Evolutionary conservation across 352 stramenopile genomes (phyloP).

Genomic region (Pythium monospermum): DNA sequence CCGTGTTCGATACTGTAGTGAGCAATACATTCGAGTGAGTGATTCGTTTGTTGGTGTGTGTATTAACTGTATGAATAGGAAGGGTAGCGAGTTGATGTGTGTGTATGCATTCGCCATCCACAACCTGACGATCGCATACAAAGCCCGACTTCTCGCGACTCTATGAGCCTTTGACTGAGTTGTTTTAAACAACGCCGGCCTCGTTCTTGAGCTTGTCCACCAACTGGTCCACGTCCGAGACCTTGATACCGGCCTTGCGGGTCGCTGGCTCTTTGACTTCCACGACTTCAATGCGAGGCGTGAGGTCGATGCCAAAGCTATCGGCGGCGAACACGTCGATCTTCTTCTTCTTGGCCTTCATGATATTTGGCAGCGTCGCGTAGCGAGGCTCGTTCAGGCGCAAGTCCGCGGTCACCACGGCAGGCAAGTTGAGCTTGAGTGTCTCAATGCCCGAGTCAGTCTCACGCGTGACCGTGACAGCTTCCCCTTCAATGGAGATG

Average conservation of each 20-base stretch:
- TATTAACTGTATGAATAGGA: too few species aligned
- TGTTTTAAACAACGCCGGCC: conserved; percentile 80
- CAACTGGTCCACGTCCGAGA: conserved; percentile 92
- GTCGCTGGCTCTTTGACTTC: conserved; percentile 91
- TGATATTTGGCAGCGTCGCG: conserved; percentile 99
- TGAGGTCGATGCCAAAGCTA: conserved; percentile 68
- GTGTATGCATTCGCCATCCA: too few species aligned
- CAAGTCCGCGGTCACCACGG: conserved; percentile 97
- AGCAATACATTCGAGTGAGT: too few species aligned
- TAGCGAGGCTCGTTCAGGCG: conserved; percentile 99
- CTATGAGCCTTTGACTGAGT: too few species aligned
- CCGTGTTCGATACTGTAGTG: too few species aligned
- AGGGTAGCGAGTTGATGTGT: too few species aligned
- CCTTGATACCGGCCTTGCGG: conserved; percentile 94
- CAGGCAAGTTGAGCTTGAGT: conserved; percentile 86
- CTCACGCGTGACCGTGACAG: conserved; percentile 88
- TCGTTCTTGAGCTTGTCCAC: conserved; percentile 97
- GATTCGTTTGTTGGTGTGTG: too few species aligned
- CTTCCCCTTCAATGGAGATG: conserved; percentile 61
- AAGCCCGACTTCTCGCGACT: too few species aligned
- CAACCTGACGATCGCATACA: too few species aligned
- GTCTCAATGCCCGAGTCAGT: conserved; percentile 93
- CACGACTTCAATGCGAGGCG: conserved; percentile 64
- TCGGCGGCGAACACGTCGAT: conserved; percentile 77
- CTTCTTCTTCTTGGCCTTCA: conserved; percentile 97